These are phyloP conservation scores for Hirsutella minnesotensis DNA, from an alignment of 2,329 filamentous ascomycete species.

Conservation along the genomic window DNA sequence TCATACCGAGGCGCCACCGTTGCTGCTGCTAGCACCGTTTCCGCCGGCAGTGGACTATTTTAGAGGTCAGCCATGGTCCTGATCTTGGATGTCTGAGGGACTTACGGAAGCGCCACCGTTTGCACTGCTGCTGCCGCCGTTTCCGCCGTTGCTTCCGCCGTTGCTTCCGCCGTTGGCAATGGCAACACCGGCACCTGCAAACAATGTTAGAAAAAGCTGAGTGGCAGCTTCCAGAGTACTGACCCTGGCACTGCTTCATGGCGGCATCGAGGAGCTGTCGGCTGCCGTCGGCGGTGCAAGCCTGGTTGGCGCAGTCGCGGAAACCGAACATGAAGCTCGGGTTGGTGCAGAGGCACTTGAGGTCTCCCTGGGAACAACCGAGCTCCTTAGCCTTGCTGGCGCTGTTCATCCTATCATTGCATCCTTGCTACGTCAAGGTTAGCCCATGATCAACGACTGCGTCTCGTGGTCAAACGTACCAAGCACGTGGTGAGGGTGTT, in stretches of 20 bases:
- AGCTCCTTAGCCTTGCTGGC: conserved; percentile 28
- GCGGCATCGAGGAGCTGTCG: conserved; percentile 26
- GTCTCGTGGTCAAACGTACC: conserved; percentile 32
- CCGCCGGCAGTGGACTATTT: neutral
- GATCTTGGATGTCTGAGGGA: too few relatives aligned
- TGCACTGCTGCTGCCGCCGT: conserved; percentile 4
- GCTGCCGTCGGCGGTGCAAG: conserved; percentile 25
- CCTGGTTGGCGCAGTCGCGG: conserved; percentile 36
- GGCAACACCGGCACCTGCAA: conserved; percentile 19
- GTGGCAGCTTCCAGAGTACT: conserved; percentile 5
- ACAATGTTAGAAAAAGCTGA: neutral
- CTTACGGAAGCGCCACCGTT: conserved; percentile 8
- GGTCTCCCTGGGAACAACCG: conserved; percentile 29
- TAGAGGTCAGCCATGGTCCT: too few relatives aligned
- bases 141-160: conserved; percentile 5
- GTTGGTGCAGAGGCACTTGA: conserved; percentile 35
- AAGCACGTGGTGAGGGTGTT: conserved; percentile 35
- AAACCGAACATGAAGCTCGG: conserved; percentile 35
- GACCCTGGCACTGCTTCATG: conserved; percentile 25
- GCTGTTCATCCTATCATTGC: conserved; percentile 37
- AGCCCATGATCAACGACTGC: neutral
- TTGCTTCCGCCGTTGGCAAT: conserved; percentile 13
- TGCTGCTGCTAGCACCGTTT: neutral
- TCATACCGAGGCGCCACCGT: too few relatives aligned
- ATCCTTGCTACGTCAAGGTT: conserved; percentile 27